phyloP scores from a whole-genome alignment of 345 rosid genomes.

The Euphorbia lathyris region DNA sequence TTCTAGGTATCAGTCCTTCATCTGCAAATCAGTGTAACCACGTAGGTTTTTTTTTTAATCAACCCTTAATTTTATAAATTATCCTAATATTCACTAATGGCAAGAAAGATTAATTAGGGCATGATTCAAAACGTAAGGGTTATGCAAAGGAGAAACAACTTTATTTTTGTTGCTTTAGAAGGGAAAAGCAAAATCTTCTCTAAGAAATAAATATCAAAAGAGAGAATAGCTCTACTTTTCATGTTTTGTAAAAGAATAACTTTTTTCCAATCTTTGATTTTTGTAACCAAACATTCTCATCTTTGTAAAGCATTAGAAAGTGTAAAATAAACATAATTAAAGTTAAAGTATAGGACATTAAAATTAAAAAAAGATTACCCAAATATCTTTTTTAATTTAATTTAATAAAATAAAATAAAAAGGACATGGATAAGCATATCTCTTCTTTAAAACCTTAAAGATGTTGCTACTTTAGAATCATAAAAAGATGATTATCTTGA shows the following conservation, averaged over 20 bases:
- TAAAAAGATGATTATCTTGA: slow-evolving; percentile 40
- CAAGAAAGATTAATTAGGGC: slow-evolving; percentile 18
- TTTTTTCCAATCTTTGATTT: slow-evolving; percentile 28
- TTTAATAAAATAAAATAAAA: neutral
- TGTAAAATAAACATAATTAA: neutral
- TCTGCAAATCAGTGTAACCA: too few species aligned
- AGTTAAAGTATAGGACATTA: slow-evolving; percentile 10
- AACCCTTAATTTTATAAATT: too few species aligned
- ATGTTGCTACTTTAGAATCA: slow-evolving; percentile 43
- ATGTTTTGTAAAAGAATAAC: slow-evolving; percentile 40
- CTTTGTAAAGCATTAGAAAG: slow-evolving; percentile 40
- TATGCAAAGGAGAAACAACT: slow-evolving; percentile 53
- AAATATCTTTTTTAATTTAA: too few species aligned
- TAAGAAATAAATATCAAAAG: slow-evolving; percentile 42
- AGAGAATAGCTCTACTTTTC: slow-evolving; percentile 40
- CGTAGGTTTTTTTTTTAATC: too few species aligned
- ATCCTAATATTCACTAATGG: too few species aligned
- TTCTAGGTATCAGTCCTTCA: too few species aligned
- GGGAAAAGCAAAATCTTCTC: slow-evolving; percentile 46
- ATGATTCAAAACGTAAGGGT: slow-evolving; percentile 46
- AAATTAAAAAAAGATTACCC: slow-evolving; percentile 1
- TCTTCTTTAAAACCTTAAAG: slow-evolving; percentile 44
- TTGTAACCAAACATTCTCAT: slow-evolving; percentile 44
- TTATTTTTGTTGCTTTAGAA: slow-evolving; percentile 43
- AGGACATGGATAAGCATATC: slow-evolving; percentile 27